Base-by-base conservation (phyloP, 73 alveolate genomes). In the Loxodes magnus region DNA sequence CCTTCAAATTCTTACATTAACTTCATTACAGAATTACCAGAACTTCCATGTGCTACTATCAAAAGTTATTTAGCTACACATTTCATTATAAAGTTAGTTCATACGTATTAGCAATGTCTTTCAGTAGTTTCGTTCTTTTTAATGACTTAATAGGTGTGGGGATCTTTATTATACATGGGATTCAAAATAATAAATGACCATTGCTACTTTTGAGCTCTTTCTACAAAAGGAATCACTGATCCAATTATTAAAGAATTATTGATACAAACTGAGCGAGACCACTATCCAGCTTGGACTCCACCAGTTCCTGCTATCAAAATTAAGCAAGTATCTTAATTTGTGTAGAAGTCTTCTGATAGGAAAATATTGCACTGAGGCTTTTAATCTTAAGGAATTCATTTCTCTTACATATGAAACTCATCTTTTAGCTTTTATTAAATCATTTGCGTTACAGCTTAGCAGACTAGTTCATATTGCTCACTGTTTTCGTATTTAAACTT, bases 221-320 rank as follows among this genome's bases (percentile, higher is more conserved):
- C 53, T 12, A 46, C 43, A 46, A 46, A 46, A 10, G 59, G 59
- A n/a, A 46, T n/a, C 5, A 46, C 39, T 12, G 53, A 7, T 22
- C 59, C 59, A 7, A 0, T 46, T 25, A n/a, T 46, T 22, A 46
- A 25, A 46, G 59, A 46, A 23, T 46, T 41, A 3, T 46, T 46
- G 46, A 46, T 46, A 22, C 59, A 46, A 10, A 46, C 59, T 46
- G 59, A 46, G 9, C 59, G 51, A 5, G 59, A 37, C 59, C 59
- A 46, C 6, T 12, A 15, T 10, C 59, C 59, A 22, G 59, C 53
- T 24, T 41, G 0, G 7, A 46, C 59, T 1, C 43, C 59, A 1
- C 59, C 59, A 21, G 59, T 3, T 1, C 59, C 59, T 1, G 22
- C 43, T 16, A 46, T 46, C 27, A 46, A 2, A 22, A 46, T 12